A percentile compares a stretch with the other conserved stretches of the same genome.
phyloP scores from a whole-genome alignment of 306 rosid genomes.

The Spatholobus suberectus region DNA sequence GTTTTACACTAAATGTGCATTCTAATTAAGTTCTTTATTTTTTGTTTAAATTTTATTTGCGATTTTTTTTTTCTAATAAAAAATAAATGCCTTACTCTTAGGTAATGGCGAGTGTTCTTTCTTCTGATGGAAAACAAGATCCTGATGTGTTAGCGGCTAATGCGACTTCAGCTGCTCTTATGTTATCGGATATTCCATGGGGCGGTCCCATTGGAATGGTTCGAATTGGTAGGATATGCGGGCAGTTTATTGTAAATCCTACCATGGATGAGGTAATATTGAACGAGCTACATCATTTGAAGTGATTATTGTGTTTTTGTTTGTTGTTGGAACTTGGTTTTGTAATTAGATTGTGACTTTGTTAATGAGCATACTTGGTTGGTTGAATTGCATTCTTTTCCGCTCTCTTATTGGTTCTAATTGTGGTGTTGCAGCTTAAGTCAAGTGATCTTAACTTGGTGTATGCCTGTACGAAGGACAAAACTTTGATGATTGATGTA shows the following conservation, averaged over 20 bases:
- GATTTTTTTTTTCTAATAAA: neutral
- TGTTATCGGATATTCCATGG: constrained; percentile 99
- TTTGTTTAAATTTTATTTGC: constrained; percentile 18
- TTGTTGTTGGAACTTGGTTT: neutral
- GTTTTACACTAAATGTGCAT: neutral
- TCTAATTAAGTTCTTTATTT: neutral
- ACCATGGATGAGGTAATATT: constrained; percentile 86
- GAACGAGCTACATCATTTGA: neutral
- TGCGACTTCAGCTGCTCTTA: constrained; percentile 93
- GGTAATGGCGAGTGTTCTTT: constrained; percentile 93
- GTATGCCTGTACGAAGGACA: constrained; percentile 94
- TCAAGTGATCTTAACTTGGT: constrained; percentile 93
- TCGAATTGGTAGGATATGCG: constrained; percentile 83
- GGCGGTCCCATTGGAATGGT: constrained; percentile 95
- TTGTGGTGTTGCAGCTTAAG: constrained; percentile 70
- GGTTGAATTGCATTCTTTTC: constrained; percentile 27
- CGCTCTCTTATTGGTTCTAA: constrained; percentile 33
- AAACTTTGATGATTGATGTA: constrained; percentile 96
- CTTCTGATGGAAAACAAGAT: constrained; percentile 90
- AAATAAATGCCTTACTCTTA: constrained; percentile 34
- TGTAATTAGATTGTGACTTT: constrained; percentile 9
- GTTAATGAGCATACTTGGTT: neutral
- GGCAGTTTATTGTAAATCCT: constrained; percentile 86
- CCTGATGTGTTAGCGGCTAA: constrained; percentile 95
- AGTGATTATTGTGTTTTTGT: neutral